These are phyloP conservation scores for Linum usitatissimum DNA, from an alignment of 345 rosid species.

Conservation along the genomic window DNA sequence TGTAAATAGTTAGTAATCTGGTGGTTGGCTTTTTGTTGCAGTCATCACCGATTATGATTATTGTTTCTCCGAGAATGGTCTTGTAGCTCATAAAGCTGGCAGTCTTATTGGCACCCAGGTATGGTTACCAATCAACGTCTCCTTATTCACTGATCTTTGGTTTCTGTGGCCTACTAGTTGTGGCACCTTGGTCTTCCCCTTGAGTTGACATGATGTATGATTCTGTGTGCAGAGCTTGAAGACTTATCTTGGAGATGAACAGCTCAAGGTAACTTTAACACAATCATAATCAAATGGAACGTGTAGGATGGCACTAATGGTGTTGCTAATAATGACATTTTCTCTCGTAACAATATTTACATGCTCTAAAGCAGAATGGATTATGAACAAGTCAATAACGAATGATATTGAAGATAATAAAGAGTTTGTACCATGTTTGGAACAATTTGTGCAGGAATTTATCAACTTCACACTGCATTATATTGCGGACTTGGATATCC, in stretches of 20 bases:
- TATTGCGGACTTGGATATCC: slow-evolving; percentile 96
- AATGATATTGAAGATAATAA: no score
- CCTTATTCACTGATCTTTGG: neutral
- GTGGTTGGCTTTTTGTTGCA: slow-evolving; percentile 26
- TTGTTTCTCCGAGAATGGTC: slow-evolving; percentile 95
- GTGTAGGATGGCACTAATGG: no score
- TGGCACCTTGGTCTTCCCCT: neutral
- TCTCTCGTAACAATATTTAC: neutral
- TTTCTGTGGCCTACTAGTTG: slow-evolving; percentile 1
- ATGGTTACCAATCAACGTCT: slow-evolving; percentile 2
- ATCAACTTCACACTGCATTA: slow-evolving; percentile 76
- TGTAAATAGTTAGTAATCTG: neutral
- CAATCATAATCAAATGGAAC: neutral
- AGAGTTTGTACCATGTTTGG: no score
- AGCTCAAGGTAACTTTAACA: slow-evolving; percentile 52
- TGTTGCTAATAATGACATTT: no score
- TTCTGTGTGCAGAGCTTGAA: slow-evolving; percentile 61
- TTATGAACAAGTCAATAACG: neutral
- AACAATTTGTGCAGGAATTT: slow-evolving; percentile 51
- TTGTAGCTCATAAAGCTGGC: slow-evolving; percentile 89
- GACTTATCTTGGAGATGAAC: slow-evolving; percentile 70
- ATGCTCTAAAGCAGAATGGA: neutral
- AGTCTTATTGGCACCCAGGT: slow-evolving; percentile 80
- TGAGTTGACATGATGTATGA: neutral
- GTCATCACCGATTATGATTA: slow-evolving; percentile 77